Percentiles rank a stretch among this genome's conserved stretches.
phyloP scores from a whole-genome alignment of 306 rosid species.

The Dalbergia cultrata region DNA sequence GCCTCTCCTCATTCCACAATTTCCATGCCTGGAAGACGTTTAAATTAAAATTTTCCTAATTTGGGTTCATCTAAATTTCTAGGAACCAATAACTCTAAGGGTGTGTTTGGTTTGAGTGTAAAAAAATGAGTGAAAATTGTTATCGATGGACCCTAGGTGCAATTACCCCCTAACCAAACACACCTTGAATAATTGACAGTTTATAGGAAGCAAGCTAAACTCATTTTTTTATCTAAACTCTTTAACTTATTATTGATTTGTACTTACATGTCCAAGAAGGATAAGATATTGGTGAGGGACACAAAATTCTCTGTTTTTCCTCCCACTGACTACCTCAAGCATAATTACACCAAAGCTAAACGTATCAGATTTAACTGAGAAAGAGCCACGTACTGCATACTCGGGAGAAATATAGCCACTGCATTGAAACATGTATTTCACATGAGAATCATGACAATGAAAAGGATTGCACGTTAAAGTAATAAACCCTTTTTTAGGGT shows the following conservation, averaged over 20 bases:
- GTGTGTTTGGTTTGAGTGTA: too few relatives aligned
- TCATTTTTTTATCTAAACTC: too few relatives aligned
- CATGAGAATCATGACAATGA: background rate
- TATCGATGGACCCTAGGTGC: too few relatives aligned
- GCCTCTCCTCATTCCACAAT: conserved; percentile 42
- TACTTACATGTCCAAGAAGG: conserved; percentile 60
- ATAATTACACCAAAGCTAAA: conserved; percentile 36
- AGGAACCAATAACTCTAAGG: background rate
- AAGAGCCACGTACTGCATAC: background rate
- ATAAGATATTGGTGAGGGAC: conserved; percentile 40
- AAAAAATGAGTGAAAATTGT: too few relatives aligned
- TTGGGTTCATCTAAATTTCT: background rate
- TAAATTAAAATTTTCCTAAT: background rate
- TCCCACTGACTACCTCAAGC: conserved; percentile 35
- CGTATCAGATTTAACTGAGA: conserved; percentile 27
- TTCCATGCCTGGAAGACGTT: conserved; percentile 40
- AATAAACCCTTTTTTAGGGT: background rate
- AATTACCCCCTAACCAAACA: too few relatives aligned
- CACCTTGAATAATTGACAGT: too few relatives aligned
- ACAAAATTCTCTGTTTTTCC: conserved; percentile 48
- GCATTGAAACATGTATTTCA: background rate
- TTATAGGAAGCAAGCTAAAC: too few relatives aligned
- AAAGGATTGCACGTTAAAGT: background rate
- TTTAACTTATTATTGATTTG: background rate
- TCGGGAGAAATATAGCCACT: conserved; percentile 46